Evolutionary conservation across 2,329 filamentous ascomycete genomes (phyloP).

Genomic region (Tolypocladium tropicale): DNA sequence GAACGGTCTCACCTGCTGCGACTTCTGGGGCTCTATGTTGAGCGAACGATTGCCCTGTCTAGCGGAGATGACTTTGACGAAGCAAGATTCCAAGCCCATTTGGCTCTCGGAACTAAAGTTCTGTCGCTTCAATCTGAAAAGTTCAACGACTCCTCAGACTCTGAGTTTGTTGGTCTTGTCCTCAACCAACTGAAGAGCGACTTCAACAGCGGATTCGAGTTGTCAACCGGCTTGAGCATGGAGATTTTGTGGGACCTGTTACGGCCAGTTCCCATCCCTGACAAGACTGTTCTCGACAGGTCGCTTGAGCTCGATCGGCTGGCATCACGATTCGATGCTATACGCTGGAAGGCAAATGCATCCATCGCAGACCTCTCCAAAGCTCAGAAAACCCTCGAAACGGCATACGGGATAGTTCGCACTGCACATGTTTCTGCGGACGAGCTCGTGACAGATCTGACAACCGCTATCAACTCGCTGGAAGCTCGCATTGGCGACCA

Average conservation of each 20-base stretch:
- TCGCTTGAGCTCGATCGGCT: slow-evolving; percentile 43
- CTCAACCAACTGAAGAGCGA: slow-evolving; percentile 34
- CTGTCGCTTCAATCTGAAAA: slow-evolving; percentile 23
- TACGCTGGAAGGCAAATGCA: slow-evolving; percentile 48
- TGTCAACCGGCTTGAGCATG: slow-evolving; percentile 71
- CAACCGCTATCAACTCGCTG: slow-evolving; percentile 39
- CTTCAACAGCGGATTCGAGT: slow-evolving; percentile 60
- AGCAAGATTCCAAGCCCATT: slow-evolving; percentile 52
- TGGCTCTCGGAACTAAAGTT: slow-evolving; percentile 38
- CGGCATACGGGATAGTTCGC: slow-evolving; percentile 46
- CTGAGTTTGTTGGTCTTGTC: slow-evolving; percentile 28
- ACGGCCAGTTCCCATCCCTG: slow-evolving; percentile 49
- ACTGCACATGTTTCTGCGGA: slow-evolving; percentile 27
- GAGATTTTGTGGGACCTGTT: slow-evolving; percentile 66
- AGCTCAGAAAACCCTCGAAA: slow-evolving; percentile 43
- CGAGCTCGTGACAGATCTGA: slow-evolving; percentile 38
- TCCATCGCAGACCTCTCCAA: slow-evolving; percentile 40
- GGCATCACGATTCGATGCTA: slow-evolving; percentile 47
- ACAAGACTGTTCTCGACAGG: slow-evolving; percentile 32
- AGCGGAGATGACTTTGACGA: slow-evolving; percentile 44
- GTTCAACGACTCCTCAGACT: slow-evolving; percentile 13
- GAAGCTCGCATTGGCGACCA: slow-evolving; percentile 34
- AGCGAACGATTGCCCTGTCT: slow-evolving; percentile 39
- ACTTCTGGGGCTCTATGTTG: slow-evolving; percentile 41
- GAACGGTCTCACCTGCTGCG: slow-evolving; percentile 22